Conservation (phyloP, 768 basidiomycete species). For the Auriculariales sp. region DNA sequence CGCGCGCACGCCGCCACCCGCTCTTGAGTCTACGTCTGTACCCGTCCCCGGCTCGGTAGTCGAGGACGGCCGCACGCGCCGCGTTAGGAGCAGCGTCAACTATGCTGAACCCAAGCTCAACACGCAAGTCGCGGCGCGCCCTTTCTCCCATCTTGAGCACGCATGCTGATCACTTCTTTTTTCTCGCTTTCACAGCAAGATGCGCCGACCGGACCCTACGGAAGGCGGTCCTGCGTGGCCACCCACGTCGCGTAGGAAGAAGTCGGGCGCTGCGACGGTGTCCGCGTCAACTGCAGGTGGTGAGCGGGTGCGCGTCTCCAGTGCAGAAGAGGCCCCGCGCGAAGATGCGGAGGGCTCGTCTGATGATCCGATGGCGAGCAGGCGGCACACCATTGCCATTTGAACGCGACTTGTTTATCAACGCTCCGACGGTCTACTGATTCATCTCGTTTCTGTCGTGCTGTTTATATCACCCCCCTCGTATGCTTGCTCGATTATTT, state of each 20-base stretch:
- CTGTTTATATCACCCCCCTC: no score
- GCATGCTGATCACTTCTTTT: conserved; percentile 1
- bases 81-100: conserved; percentile 66
- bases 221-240: not conserved
- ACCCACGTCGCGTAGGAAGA: not conserved
- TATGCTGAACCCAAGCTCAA: conserved; percentile 82
- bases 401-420: no score
- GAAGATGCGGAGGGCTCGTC: no score
- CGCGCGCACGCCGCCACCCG: conserved; percentile 24
- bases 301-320: no score
- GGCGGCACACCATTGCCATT: not conserved
- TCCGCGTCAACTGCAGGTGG: no score
- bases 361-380: no score
- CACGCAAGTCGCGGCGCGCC: conserved; percentile 37
- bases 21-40: conserved; percentile 19
- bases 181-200: conserved; percentile 40
- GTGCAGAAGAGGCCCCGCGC: no score
- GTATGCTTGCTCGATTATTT: no score
- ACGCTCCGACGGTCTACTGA: no score
- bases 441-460: no score
- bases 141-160: not conserved
- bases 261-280: no score
- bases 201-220: conserved; percentile 67
- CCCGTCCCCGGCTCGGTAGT: conserved; percentile 19
- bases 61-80: conserved; percentile 28